Base-by-base conservation (phyloP, 2,329 filamentous ascomycete genomes). In the Colletotrichum salicis region DNA sequence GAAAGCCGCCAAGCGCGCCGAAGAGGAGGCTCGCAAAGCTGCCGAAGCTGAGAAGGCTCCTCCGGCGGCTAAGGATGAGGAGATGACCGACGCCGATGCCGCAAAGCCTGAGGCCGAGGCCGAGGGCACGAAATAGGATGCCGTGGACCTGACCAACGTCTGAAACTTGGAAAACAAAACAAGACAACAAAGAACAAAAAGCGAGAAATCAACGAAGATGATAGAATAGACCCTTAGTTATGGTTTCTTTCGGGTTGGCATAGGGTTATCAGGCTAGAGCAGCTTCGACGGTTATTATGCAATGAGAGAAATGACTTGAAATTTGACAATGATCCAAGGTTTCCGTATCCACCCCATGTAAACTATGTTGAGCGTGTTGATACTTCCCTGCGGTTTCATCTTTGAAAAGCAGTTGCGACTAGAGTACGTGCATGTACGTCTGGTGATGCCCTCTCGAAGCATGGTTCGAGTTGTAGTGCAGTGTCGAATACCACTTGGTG, bases 1-100 rank as follows among this genome's bases (percentile, higher is more conserved):
- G 83, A 90, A 90, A 80, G 92, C 92, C 77, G 92, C 93, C 68
- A 94, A 93, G 84, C 93, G 94, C 83, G 86, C 85, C 70, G 86
- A 89, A 77, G 87, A 88, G 79, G 86, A 88, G 80, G 83, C 86
- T 73, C 84, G 85, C 82, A 87, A 89, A 81, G 84, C 85, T 75
- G 83, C 85, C 73, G 85, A 88, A 77, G 81, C 81, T 24, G 85
- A 87, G 73, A 88, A 88, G 81, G 82, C 80, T 71, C 80, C 41
- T 48, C 41, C 41, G 19, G 41, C 41, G 15, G 19, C 79, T 75
- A 87, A 86, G 77, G 89, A 91, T 76, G 87, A 90, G 78, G 89
- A 90, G 76, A 91, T 91, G 89, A 86, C 88, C 75, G 90, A 92
- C 76, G 89, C 88, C 22, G 89, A 91, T 67, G 82, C 84, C 48